Percentiles rank a stretch among this genome's conserved stretches.
Conservation (phyloP, 495 filamentous ascomycete species). For the Amphirosellinia nigrospora region DNA sequence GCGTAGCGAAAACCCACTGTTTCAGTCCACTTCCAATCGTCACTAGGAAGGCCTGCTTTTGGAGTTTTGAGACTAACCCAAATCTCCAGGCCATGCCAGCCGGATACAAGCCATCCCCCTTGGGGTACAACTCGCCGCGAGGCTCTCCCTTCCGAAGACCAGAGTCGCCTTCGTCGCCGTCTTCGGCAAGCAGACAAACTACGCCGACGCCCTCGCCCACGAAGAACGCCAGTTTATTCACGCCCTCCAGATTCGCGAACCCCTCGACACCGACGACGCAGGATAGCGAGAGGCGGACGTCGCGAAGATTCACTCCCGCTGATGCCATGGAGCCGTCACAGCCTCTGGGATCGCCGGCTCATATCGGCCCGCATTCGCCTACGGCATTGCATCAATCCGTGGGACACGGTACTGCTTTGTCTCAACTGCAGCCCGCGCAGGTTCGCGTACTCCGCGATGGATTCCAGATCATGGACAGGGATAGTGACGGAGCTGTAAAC, state of each 20-base stretch:
- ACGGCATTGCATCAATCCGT: constrained; percentile 34
- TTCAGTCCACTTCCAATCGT: constrained; percentile 1
- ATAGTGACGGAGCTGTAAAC: constrained; percentile 76
- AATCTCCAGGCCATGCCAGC: constrained; percentile 51
- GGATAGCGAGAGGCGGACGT: constrained; percentile 47
- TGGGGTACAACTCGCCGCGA: constrained; percentile 71
- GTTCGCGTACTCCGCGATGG: constrained; percentile 79
- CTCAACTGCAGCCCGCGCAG: constrained; percentile 69
- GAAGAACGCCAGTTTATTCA: constrained; percentile 39
- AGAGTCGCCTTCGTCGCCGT: constrained; percentile 57
- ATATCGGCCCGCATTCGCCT: constrained; percentile 39
- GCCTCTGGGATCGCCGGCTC: constrained; percentile 54
- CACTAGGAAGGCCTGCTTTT: neutral
- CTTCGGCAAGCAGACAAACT: constrained; percentile 50
- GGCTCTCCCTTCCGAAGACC: constrained; percentile 78
- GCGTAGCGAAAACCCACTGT: constrained; percentile 21
- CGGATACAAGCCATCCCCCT: constrained; percentile 73
- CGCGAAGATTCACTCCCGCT: constrained; percentile 44
- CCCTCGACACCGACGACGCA: constrained; percentile 32
- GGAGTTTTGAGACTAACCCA: neutral
- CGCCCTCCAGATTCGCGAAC: constrained; percentile 48
- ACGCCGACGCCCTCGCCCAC: constrained; percentile 44
- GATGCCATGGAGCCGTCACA: constrained; percentile 42
- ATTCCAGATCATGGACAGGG: constrained; percentile 84
- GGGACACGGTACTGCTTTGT: constrained; percentile 60